Conservation (phyloP, 495 filamentous ascomycete genomes). For the Neurospora sp. region DNA sequence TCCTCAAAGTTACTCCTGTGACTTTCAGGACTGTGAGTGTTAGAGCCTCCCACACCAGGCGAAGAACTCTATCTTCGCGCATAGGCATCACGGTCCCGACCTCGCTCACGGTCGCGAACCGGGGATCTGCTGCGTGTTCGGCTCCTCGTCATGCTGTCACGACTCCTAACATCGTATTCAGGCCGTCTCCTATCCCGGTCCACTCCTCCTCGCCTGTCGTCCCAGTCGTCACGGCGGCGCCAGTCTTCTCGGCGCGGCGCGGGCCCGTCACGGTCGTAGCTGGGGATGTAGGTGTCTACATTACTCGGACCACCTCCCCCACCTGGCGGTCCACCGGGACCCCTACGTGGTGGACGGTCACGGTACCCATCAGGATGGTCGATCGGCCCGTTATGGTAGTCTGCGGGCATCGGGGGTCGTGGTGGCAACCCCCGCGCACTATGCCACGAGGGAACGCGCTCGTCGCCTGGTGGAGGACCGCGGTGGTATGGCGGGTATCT, state of each 20-base stretch:
- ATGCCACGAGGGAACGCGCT: conserved; percentile 39
- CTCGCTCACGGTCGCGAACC: conserved; percentile 27
- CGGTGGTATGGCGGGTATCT: conserved; percentile 26
- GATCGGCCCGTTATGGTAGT: conserved; percentile 22
- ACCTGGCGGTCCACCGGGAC: conserved; percentile 18
- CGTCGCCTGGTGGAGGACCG: conserved; percentile 27
- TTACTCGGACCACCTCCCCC: conserved; percentile 23
- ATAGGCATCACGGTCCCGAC: conserved; percentile 34
- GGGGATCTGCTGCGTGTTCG: conserved; percentile 36
- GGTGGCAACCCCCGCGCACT: conserved; percentile 37
- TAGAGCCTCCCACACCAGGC: neutral
- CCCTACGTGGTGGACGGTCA: conserved; percentile 15
- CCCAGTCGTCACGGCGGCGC: conserved; percentile 35
- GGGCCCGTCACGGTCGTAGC: conserved; percentile 34
- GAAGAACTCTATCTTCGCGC: conserved; percentile 24
- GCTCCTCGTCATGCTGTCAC: conserved; percentile 36
- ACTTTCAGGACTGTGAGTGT: neutral
- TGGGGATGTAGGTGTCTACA: conserved; percentile 53
- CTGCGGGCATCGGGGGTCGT: conserved; percentile 31
- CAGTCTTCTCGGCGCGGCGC: conserved; percentile 34
- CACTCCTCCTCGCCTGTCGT: conserved; percentile 30
- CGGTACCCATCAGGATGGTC: conserved; percentile 30
- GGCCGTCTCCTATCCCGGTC: conserved; percentile 19
- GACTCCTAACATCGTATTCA: conserved; percentile 39
- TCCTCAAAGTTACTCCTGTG: neutral